Base-by-base conservation (phyloP, 2,329 filamentous ascomycete genomes). In the Xylaria sp. region DNA sequence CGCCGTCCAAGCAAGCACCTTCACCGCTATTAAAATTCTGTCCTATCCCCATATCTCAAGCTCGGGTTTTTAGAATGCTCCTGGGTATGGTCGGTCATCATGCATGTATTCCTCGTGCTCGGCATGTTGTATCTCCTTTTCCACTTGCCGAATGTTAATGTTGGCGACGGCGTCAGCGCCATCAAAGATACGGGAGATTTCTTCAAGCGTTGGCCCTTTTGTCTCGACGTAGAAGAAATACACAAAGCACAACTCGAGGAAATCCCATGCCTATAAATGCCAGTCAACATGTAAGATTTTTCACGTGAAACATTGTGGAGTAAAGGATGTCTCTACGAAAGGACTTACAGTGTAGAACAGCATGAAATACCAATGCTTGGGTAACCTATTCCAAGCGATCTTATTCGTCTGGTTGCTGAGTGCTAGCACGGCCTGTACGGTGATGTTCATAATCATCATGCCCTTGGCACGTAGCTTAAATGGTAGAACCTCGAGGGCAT, bases 161-260 rank as follows among this genome's bases (percentile, higher is more conserved):
- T 86, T 83, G 7, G 83, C 86, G 13, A 88, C 84, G 23, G 86
- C 88, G 41, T 86, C 82, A 33, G 89, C 86, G 48, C 89, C 91
- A 73, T 92, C 90, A 74, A 93, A 92, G 77, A 92, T 91, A 75
- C 87, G 86, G 56, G 90, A 88, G 70, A 92, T 86, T 77, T 92
- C 89, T 77, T 92, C 91, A 0, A 93, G 87, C 1, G 90, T 92
- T 0, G 89, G 89, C 3, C 90, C 90, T 75, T 88, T 89, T 20
- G 91, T 93, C 82, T 93, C 91, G 65, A 91, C 85, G 77, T 90
- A 91, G 78, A 91, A 86, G 82, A 89, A 89, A 79, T 85, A 90
- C 43, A 91, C 88, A 73, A 91, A 90, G 56, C 87, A 70, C 55
- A 90, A 80, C 78, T 91, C 87, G 75, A 85, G 78, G 56, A 85